Conservation (phyloP, 2,329 filamentous ascomycete species). For the Lachnellula subtilissima region DNA sequence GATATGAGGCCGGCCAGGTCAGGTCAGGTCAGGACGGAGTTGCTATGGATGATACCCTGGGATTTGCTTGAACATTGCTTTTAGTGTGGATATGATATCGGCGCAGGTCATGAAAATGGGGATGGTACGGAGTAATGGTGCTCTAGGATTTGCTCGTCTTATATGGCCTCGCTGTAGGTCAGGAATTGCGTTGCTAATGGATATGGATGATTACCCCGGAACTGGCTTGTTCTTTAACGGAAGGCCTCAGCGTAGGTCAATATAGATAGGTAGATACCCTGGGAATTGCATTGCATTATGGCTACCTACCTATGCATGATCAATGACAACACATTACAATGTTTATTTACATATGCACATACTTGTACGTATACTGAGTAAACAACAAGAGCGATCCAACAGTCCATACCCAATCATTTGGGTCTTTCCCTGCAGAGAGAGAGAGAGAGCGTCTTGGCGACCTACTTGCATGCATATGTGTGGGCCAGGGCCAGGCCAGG, state of each 20-base stretch:
- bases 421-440: neutral
- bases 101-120: neutral
- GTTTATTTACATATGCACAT: neutral
- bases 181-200: too few species aligned
- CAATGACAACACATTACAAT: too few species aligned
- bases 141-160: neutral
- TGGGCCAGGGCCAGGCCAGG: neutral
- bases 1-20: neutral
- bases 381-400: neutral
- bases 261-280: too few species aligned
- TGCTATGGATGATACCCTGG: slow-evolving; percentile 9
- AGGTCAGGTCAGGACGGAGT: neutral
- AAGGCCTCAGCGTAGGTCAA: too few species aligned
- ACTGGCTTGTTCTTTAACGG: too few species aligned
- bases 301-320: too few species aligned
- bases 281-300: too few species aligned
- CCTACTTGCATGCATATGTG: neutral
- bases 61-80: slow-evolving; percentile 2
- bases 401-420: neutral
- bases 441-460: neutral
- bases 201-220: too few species aligned
- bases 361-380: neutral
- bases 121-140: neutral
- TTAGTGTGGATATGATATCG: neutral
- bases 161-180: neutral